Percentiles rank a stretch among this genome's conserved stretches.
phyloP scores from a whole-genome alignment of 345 rosid genomes.

The Dipteronia sinensis region DNA sequence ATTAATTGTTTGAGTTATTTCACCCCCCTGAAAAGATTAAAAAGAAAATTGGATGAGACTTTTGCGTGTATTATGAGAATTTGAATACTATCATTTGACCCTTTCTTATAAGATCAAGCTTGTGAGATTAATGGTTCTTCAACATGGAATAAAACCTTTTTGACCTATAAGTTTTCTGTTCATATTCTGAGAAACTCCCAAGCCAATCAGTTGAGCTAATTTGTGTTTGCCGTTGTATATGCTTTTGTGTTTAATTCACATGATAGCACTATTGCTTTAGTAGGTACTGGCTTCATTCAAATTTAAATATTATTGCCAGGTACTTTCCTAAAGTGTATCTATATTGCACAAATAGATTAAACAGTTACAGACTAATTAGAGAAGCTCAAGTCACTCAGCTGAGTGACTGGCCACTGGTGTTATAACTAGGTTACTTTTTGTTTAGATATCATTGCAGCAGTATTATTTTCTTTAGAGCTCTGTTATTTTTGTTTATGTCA shows the following conservation, averaged over 20 bases:
- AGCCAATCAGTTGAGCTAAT: neutral
- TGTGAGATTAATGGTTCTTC: neutral
- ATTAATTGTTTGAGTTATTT: slow-evolving; percentile 17
- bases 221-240: neutral
- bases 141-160: neutral
- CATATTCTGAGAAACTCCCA: neutral
- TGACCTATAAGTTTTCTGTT: neutral
- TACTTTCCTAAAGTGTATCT: too few species aligned
- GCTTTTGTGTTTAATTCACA: neutral
- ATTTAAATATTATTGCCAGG: too few species aligned
- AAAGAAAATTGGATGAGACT: neutral
- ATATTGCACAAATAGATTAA: neutral
- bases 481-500: neutral
- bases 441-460: neutral
- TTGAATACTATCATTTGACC: neutral
- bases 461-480: neutral
- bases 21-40: slow-evolving; percentile 16
- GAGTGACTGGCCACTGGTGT: neutral
- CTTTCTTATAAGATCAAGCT: neutral
- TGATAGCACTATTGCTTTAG: neutral
- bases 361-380: neutral
- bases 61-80: neutral
- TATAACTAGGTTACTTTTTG: neutral
- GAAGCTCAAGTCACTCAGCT: neutral
- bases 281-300: neutral